Evolutionary conservation across 345 rosid species (phyloP), one percentile per base, ranked within the genome.

Genomic region (Dimocarpus longan): DNA sequence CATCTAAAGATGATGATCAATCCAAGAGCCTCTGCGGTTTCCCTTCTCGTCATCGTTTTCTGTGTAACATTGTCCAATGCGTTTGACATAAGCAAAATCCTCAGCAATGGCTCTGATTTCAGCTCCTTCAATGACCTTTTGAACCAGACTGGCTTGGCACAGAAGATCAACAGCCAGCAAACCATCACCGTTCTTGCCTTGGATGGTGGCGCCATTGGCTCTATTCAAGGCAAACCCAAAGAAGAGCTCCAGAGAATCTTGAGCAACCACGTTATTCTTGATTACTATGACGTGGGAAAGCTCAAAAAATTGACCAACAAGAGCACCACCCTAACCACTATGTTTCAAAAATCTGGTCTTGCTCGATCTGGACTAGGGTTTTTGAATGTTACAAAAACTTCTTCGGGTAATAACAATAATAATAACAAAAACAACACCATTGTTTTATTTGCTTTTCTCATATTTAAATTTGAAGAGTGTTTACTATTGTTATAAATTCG

Each of bases 1-100:
- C 15, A 12, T 11, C 13, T 15, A 1, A 9, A 60, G 11, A 28
- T 9, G 70, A 73, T 73, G 60, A 84, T 86, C 90, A 66, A 60
- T 63, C 78, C 79, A 69, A 80, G 66, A 64, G 79, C 80, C 75
- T 80, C 75, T 12, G 78, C 83, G 74, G 80, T 77, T 19, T 54
- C 68, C 74, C 66, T 79, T 68, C 28, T 82, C 59, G 18, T 74
- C 28, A 13, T 80, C 62, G 28, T 80, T 16, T 69, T 81, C 10
- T 13, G 71, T 67, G 60, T 76, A 43, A 77, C 85, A n/a, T 73
- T 80, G 26, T 26, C 82, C 65, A 60, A 71, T 62, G 67, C 78
- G 28, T 80, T 80, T 63, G 62, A 80, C 63, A 74, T 74, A 28
- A 67, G 64, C 28, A 67, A 24, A 18, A 68, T 80, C 68, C 78